These are phyloP conservation scores for Xanthoparmelia taractica DNA, from an alignment of 495 filamentous ascomycete genomes.

Conservation along the genomic window DNA sequence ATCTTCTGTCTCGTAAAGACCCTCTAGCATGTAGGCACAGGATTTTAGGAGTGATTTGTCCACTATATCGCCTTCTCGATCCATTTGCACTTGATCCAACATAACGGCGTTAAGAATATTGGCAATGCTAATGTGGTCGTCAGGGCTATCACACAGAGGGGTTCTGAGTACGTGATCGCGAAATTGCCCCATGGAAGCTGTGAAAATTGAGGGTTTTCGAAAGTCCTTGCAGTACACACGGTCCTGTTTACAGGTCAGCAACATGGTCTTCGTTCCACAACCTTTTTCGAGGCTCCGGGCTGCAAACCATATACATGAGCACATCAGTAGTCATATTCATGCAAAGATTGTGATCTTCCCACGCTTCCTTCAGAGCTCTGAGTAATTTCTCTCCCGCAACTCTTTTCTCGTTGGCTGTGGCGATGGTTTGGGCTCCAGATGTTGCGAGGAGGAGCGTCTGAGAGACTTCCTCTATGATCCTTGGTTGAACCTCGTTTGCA, in stretches of 20 bases:
- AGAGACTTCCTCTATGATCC: constrained; percentile 55
- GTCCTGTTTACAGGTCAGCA: constrained; percentile 45
- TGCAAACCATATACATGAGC: constrained; percentile 86
- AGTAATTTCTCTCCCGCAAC: constrained; percentile 79
- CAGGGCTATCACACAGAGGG: constrained; percentile 32
- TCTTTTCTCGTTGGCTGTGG: constrained; percentile 66
- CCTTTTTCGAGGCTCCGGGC: neutral
- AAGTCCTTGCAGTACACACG: constrained; percentile 67
- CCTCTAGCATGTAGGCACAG: constrained; percentile 84
- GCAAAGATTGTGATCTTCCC: constrained; percentile 80
- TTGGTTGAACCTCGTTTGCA: constrained; percentile 53
- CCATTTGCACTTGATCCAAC: constrained; percentile 85
- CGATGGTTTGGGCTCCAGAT: constrained; percentile 34
- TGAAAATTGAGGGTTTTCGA: constrained; percentile 69
- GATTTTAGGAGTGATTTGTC: constrained; percentile 74
- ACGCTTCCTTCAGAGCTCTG: constrained; percentile 62
- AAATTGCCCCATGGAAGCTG: constrained; percentile 76
- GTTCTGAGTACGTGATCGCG: constrained; percentile 69
- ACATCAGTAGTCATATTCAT: constrained; percentile 99
- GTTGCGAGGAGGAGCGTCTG: constrained; percentile 46
- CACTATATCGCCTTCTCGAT: constrained; percentile 83
- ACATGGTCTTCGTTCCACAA: neutral
- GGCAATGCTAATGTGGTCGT: constrained; percentile 46
- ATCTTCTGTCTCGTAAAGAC: constrained; percentile 69
- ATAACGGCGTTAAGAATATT: constrained; percentile 72